Percentiles rank a stretch among this genome's conserved stretches.
Evolutionary conservation across 2,329 filamentous ascomycete species (phyloP).

Genomic region (Volutella citrinella): DNA sequence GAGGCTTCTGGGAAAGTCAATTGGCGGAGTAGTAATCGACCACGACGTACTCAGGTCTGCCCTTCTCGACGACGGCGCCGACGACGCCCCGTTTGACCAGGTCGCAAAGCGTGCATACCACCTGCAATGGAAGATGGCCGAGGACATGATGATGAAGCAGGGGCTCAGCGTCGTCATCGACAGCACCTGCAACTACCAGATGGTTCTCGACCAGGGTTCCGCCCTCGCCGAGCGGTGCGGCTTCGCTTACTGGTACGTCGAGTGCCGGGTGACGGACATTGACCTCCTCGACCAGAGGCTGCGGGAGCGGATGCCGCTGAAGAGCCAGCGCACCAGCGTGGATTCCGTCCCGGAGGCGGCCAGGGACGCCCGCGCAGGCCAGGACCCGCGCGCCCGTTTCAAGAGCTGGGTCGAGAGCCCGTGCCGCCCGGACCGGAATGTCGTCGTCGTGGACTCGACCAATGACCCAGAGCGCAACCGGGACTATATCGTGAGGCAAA

Average conservation of each 20-base stretch:
- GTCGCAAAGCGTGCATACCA: constrained; percentile 29
- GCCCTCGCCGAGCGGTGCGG: constrained; percentile 22
- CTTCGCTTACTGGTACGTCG: constrained; percentile 28
- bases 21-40: constrained; percentile 31
- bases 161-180: constrained; percentile 34
- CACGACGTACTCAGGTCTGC: constrained; percentile 34
- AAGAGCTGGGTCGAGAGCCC: constrained; percentile 29
- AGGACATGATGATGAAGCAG: constrained; percentile 32
- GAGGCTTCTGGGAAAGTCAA: constrained; percentile 21
- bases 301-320: constrained; percentile 20
- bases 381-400: constrained; percentile 19
- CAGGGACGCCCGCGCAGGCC: neutral
- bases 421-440: constrained; percentile 22
- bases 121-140: constrained; percentile 34
- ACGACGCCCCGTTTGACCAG: constrained; percentile 26
- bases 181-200: constrained; percentile 34
- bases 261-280: constrained; percentile 28
- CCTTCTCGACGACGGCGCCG: constrained; percentile 31
- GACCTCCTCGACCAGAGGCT: constrained; percentile 29
- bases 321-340: constrained; percentile 29
- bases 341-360: constrained; percentile 21
- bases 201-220: constrained; percentile 27
- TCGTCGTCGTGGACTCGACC: constrained; percentile 25
- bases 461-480: constrained; percentile 13
- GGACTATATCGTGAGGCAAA: constrained; percentile 20